Evolutionary conservation across 805 yeast genomes (phyloP), one percentile per base, ranked within the genome.

Genomic region (Maudiozyma barnettii): DNA sequence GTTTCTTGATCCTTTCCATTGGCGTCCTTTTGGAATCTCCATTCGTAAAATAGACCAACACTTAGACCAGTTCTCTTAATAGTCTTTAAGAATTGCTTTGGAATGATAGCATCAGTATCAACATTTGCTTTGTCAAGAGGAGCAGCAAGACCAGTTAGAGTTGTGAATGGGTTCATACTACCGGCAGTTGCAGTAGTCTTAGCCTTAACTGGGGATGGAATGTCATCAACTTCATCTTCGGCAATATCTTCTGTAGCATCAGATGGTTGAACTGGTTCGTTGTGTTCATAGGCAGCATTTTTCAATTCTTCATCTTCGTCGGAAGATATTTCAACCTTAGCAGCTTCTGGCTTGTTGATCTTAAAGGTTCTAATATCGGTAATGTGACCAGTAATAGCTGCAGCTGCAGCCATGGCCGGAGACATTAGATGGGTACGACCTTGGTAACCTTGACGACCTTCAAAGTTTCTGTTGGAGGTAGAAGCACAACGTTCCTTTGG

Each of bases 391-490:
- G 76, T 77, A 56, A 93, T 82, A 59, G 90, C 96, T 18, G 99
- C 98, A 19, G 98, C 97, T 30, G 99, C 99, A 43, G 99, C 99
- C 99, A 93, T 93, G 20, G 96, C 96, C 37, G 99, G 99, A 13
- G 96, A 87, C 95, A 91, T 88, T 64, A 93, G 77, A 66, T 93
- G 99, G 18, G 99, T 93, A 73, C 99, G 81, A 16, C 96, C 88
- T 51, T 71, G 72, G 45, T 96, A 95, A 72, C 99, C 99, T 75
- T 93, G 99, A 71, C 99, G 90, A 60, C 99, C 99, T 69, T 91
- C 97, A 64, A 93, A 93, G 73, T 93, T 93, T 77, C 99, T 84
- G 77, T 93, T 93, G 20, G 98, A 91, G 18, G 99, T 93, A 13
- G 98, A 90, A 8, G 99, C 99, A 74, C 99, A 93, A 72, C 99